Base-by-base conservation (phyloP, 768 basidiomycete species). In the Lactarius trivialis region DNA sequence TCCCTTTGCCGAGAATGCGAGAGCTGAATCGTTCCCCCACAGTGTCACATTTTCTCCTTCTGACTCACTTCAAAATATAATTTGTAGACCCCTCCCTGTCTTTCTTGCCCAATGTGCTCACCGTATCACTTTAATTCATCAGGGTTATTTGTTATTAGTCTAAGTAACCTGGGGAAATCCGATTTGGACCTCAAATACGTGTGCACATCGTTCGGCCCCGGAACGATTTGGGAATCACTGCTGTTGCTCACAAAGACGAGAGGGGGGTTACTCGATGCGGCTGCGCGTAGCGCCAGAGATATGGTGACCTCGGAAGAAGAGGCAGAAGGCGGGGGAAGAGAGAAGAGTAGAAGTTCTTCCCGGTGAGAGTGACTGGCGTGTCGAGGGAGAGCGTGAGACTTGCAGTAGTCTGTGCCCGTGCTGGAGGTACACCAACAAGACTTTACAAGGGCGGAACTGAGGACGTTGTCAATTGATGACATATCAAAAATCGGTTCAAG, bases 11-110 rank as follows among this genome's bases (percentile, higher is more conserved):
- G 19, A 37, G 55, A n/a, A 12, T 30, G 21, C 36, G 24, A 8
- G 9, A 19, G 34, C 34, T 37, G 63, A 33, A 55, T 14, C 7
- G 26, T 52, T 2, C 33, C 56, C 33, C 19, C 28, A 7, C 70
- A 99, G 96, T 98, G 95, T 76, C 83, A 98, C 63, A 95, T 99
- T 68, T 97, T 98, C 75, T 98, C 97, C 9, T 83, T 99, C 73
- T 93, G 93, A 3, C 84, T 99, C 96, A 99, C 80, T 98, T 99
- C 88, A 98, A 98, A 79, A 98, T 93, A 69, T 93, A 85, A 76
- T 57, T 30, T 39, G 36, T 56, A 33, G 37, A 36, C 36, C 7
- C n/a, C 5, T 4, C 9, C n/a, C 39, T 56, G 59, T 36, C 19
- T 55, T 45, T 14, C 56, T 51, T 48, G 37, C 43, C 9, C 36